Base-by-base conservation (phyloP, 441 rosid species). In the Macaranga tanarius region DNA sequence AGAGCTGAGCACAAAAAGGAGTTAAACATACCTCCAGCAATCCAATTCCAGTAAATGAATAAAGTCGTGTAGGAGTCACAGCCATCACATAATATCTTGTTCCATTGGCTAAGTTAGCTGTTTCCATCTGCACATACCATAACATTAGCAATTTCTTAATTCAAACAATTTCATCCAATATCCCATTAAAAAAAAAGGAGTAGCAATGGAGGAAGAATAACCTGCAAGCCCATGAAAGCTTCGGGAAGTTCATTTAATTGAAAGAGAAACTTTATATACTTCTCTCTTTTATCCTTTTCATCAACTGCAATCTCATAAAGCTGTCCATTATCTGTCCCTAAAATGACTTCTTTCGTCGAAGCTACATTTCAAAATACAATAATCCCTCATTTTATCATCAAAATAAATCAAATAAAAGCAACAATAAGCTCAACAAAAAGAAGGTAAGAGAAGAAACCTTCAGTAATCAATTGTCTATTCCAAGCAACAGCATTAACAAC, bases 31-130 rank as follows among this genome's bases (percentile, higher is more conserved):
- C 99, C 54, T 96, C 99, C 48, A 93, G 78, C 25, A 89, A 85
- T 83, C 99, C 96, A 82, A 92, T 86, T 74, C 99, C 99, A 48
- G 98, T 96, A 76, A 87, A 96, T 31, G 99, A 93, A 85, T 96
- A 96, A 75, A 93, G 94, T 40, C 98, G 86, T 45, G 99, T 96
- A 58, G 98, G 99, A 81, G 98, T 93, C 69, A 96, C 97, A 79
- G 96, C 99, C 99, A 96, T 96, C 92, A 96, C 88, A 80, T 93
- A 93, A 83, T 87, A 93, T 82, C 98, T 89, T 71, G 92, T 90
- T 75, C 95, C 97, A 63, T 77, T 81, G 82, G 80, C 82, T 72
- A 88, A 69, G 76, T 54, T 89, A 72, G 98, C 92, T 44, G 96
- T 90, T 86, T 96, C 99, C 97, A 93, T 93, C 98, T 96, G 84